Evolutionary conservation across 495 filamentous ascomycete species (phyloP).

Genomic region (Neurospora sp.): DNA sequence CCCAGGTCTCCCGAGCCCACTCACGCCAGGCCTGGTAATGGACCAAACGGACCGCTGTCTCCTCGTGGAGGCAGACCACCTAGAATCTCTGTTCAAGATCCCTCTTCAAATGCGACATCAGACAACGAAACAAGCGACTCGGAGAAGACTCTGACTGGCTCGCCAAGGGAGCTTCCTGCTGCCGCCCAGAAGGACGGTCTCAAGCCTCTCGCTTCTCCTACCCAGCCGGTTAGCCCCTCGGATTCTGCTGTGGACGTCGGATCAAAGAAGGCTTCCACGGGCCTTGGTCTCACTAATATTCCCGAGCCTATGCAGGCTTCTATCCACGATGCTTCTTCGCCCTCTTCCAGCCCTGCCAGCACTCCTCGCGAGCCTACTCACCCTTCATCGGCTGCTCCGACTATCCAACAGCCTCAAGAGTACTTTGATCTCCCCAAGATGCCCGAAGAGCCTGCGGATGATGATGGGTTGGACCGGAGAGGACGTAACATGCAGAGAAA

Average conservation of each 20-base stretch:
- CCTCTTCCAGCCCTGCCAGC: slow-evolving; percentile 5
- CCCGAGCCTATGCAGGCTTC: slow-evolving; percentile 12
- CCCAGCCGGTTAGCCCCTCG: slow-evolving; percentile 12
- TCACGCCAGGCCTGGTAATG: not conserved
- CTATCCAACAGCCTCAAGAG: slow-evolving; percentile 19
- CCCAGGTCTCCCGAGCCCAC: not conserved
- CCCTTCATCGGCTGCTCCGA: slow-evolving; percentile 1
- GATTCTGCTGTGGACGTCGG: slow-evolving; percentile 18
- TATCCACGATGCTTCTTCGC: slow-evolving; percentile 11
- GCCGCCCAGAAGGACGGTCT: slow-evolving; percentile 17
- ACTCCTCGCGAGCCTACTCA: slow-evolving; percentile 5
- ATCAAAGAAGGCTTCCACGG: slow-evolving; percentile 6
- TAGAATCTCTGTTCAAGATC: not conserved
- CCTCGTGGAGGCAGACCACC: not conserved
- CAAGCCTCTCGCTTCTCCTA: slow-evolving; percentile 15
- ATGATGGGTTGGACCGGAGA: slow-evolving; percentile 13
- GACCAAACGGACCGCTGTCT: not conserved
- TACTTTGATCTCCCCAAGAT: slow-evolving; percentile 16
- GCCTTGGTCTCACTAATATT: slow-evolving; percentile 12
- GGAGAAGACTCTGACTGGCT: not conserved
- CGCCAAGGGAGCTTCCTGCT: slow-evolving; percentile 19
- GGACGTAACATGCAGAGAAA: slow-evolving; percentile 25
- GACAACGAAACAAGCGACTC: not conserved
- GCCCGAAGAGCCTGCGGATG: slow-evolving; percentile 5
- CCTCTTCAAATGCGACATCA: not conserved